Evolutionary conservation across 2,329 filamentous ascomycete genomes (phyloP), one percentile per base, ranked within the genome.

Genomic region (Ceratocystis smalleyi): DNA sequence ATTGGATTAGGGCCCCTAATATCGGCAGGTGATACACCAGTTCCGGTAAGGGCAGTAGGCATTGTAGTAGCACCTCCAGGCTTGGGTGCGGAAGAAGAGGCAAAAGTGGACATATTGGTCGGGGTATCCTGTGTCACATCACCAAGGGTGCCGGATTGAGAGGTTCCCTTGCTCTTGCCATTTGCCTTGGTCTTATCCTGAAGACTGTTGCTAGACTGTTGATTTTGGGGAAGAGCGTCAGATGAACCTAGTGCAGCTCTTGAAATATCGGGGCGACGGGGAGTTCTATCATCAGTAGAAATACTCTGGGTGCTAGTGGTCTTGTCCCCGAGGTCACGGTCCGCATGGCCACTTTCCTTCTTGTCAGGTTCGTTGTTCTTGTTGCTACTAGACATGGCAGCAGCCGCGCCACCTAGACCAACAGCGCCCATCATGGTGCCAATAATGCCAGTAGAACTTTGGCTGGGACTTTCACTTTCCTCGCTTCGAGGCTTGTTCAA

Each of bases 391-490:
- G 65, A 27, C 22, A 64, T 61, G 10, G 59, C 59, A 32, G 62
- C 62, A 32, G 65, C 65, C 43, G 62, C 62, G 54, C 59, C 62
- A 7, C 65, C 51, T 17, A 66, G 62, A 3, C 62, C 62, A 40
- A 62, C 62, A 43, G 62, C 65, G 17, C 62, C 65, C 59, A 66
- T 64, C 32, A 66, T 35, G 24, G 55, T 61, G 12, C 65, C 30
- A n/a, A 66, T 59, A 8, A 66, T 64, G 2, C 65, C 24, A 43
- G 43, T 61, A 2, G 59, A 61, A 12, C 54, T 32, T 8, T 27
- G 32, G 30, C 2, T 57, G 3, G 54, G 35, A 17, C 32, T 61
- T 47, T 49, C 45, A 3, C 32, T 61, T 47, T 49, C 45, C 22
- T 54, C 30, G 24, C n/a, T 47, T 51, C 54, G 54, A 57, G 54